These are phyloP conservation scores for Parastagonospora nodorum DNA, from an alignment of 2,329 filamentous ascomycete species.

Conservation along the genomic window DNA sequence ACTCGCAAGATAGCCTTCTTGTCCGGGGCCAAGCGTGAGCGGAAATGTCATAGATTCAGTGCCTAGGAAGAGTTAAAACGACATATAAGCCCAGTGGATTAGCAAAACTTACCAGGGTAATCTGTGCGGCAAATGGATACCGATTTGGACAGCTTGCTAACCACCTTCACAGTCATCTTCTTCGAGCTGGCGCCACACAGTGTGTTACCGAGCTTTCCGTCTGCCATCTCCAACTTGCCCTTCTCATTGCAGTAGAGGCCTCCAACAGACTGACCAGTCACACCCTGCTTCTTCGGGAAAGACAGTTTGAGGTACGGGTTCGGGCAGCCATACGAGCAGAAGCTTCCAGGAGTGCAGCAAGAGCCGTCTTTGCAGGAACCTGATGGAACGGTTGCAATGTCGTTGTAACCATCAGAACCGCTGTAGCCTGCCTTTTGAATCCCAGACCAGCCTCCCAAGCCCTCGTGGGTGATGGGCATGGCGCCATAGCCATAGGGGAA, in stretches of 20 bases:
- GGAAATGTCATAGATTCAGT: constrained; percentile 88
- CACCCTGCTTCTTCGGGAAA: constrained; percentile 80
- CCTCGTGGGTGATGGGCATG: constrained; percentile 69
- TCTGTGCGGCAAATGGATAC: constrained; percentile 90
- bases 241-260: constrained; percentile 81
- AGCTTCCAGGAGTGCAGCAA: constrained; percentile 64
- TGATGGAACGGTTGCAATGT: constrained; percentile 70
- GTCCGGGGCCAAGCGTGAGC: constrained; percentile 65
- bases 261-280: constrained; percentile 82
- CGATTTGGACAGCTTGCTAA: constrained; percentile 71
- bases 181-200: constrained; percentile 77
- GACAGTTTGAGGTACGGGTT: constrained; percentile 89
- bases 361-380: constrained; percentile 61
- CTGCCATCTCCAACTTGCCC: constrained; percentile 75
- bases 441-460: constrained; percentile 76
- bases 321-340: constrained; percentile 95
- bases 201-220: constrained; percentile 59
- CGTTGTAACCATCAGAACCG: constrained; percentile 48
- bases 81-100: no score
- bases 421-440: constrained; percentile 63
- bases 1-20: constrained; percentile 70
- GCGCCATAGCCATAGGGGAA: constrained; percentile 87
- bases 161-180: constrained; percentile 66
- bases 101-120: constrained; percentile 73
- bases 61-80: constrained; percentile 44